Evolutionary conservation across 768 basidiomycete genomes (phyloP).

Genomic region (Xerocomellus chrysenteron): DNA sequence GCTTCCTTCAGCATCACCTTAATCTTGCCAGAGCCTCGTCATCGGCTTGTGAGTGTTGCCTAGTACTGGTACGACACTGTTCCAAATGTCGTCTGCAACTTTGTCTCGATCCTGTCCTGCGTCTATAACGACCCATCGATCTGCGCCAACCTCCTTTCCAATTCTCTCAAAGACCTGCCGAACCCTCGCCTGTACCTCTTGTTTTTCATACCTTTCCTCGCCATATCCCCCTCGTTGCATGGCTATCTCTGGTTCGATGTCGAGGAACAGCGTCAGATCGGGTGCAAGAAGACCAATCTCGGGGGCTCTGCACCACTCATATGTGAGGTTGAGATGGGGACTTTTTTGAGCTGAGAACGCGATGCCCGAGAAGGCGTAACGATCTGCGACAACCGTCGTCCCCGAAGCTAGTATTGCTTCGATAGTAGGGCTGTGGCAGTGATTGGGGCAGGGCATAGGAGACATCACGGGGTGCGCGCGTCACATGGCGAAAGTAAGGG

Average conservation of each 20-base stretch:
- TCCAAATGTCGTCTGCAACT: slow-evolving; percentile 60
- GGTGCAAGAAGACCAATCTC: slow-evolving; percentile 88
- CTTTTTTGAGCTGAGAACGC: slow-evolving; percentile 75
- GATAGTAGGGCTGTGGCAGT: slow-evolving; percentile 53
- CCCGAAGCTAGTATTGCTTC: slow-evolving; percentile 56
- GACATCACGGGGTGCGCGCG: not conserved
- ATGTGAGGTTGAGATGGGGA: slow-evolving; percentile 47
- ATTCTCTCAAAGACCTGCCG: slow-evolving; percentile 58
- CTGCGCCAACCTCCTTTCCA: slow-evolving; percentile 46
- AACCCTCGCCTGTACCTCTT: slow-evolving; percentile 70
- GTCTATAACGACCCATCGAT: slow-evolving; percentile 58
- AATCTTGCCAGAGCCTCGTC: slow-evolving; percentile 49
- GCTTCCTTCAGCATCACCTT: not conserved
- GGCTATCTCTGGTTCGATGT: slow-evolving; percentile 71
- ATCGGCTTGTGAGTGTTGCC: slow-evolving; percentile 41
- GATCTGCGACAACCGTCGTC: slow-evolving; percentile 80
- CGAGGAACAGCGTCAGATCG: slow-evolving; percentile 85
- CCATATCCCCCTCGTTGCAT: slow-evolving; percentile 77
- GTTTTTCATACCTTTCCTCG: slow-evolving; percentile 82
- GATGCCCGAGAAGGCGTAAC: slow-evolving; percentile 96
- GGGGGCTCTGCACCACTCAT: slow-evolving; percentile 82
- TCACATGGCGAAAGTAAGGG: not conserved
- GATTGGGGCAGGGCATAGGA: not conserved
- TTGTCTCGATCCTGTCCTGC: slow-evolving; percentile 50
- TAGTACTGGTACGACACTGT: slow-evolving; percentile 42